Evolutionary conservation across 2,329 filamentous ascomycete species (phyloP).

Genomic region (Pyrenophora teres): DNA sequence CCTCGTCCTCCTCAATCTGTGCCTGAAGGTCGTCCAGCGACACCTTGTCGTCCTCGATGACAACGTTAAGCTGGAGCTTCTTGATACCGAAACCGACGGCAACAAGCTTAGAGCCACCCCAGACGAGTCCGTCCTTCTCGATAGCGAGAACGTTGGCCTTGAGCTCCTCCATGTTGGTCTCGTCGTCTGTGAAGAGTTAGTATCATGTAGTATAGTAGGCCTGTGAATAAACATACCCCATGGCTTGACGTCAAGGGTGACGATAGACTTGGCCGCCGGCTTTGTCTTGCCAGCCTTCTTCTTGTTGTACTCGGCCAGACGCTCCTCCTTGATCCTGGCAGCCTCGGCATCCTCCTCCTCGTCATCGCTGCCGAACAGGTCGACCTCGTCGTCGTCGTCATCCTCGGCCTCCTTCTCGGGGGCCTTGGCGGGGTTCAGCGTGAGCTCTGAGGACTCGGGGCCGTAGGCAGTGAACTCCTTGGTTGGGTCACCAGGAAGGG

Average conservation of each 20-base stretch:
- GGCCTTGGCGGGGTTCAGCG: slow-evolving; percentile 85
- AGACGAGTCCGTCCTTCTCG: slow-evolving; percentile 91
- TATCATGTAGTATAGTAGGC: not conserved
- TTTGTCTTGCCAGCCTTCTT: slow-evolving; percentile 97
- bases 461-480: slow-evolving; percentile 90
- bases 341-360: slow-evolving; percentile 74
- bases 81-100: slow-evolving; percentile 96
- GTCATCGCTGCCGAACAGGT: slow-evolving; percentile 90
- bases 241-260: slow-evolving; percentile 96
- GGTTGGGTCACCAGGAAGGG: slow-evolving; percentile 86
- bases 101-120: slow-evolving; percentile 90
- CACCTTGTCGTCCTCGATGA: slow-evolving; percentile 96
- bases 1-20: slow-evolving; percentile 84
- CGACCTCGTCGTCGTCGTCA: slow-evolving; percentile 73
- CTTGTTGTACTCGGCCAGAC: slow-evolving; percentile 89
- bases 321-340: slow-evolving; percentile 80
- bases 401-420: slow-evolving; percentile 66
- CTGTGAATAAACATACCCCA: slow-evolving; percentile 73
- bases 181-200: slow-evolving; percentile 67
- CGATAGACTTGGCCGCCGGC: slow-evolving; percentile 91
- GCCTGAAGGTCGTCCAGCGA: slow-evolving; percentile 85
- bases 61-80: slow-evolving; percentile 98
- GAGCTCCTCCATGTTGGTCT: slow-evolving; percentile 86
- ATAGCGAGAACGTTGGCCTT: slow-evolving; percentile 81
- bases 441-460: slow-evolving; percentile 76